Conservation (phyloP, 179 eudicot species). For the Drosera spatulata region DNA sequence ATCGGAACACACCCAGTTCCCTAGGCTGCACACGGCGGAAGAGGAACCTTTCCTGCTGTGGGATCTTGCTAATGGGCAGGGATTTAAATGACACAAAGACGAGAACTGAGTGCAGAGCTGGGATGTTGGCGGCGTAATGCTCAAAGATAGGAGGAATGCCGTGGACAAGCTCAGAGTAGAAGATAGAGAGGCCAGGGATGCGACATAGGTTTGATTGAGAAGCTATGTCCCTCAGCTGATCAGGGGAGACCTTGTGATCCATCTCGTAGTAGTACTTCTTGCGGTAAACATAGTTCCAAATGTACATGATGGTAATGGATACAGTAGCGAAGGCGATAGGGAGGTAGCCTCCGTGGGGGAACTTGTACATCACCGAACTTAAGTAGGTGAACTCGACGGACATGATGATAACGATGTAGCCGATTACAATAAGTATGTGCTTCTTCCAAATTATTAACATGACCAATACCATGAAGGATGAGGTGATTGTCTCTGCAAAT, state of each 20-base stretch:
- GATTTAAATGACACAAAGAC: constrained; percentile 62
- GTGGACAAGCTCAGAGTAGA: constrained; percentile 78
- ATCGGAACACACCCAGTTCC: constrained; percentile 51
- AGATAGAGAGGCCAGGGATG: constrained; percentile 52
- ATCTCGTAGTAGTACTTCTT: constrained; percentile 61
- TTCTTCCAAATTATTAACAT: no score
- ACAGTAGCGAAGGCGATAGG: constrained; percentile 48
- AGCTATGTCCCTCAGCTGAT: constrained; percentile 29
- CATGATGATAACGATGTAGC: constrained; percentile 27
- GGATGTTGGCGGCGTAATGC: constrained; percentile 54
- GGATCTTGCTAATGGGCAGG: constrained; percentile 53
- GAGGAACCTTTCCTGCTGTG: constrained; percentile 48
- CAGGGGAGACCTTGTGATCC: constrained; percentile 49
- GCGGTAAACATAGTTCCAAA: constrained; percentile 62
- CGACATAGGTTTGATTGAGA: constrained; percentile 15
- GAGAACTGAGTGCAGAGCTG: constrained; percentile 55
- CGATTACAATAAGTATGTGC: no score
- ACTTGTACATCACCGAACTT: constrained; percentile 66
- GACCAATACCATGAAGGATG: constrained; percentile 5
- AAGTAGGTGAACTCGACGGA: constrained; percentile 40
- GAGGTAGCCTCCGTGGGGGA: constrained; percentile 60
- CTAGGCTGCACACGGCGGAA: constrained; percentile 54
- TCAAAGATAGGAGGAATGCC: constrained; percentile 80
- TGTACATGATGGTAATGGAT: constrained; percentile 42
- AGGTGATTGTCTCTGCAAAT: constrained; percentile 70